Conservation (phyloP, 2,329 filamentous ascomycete genomes). For the Cryphonectria naterciae region DNA sequence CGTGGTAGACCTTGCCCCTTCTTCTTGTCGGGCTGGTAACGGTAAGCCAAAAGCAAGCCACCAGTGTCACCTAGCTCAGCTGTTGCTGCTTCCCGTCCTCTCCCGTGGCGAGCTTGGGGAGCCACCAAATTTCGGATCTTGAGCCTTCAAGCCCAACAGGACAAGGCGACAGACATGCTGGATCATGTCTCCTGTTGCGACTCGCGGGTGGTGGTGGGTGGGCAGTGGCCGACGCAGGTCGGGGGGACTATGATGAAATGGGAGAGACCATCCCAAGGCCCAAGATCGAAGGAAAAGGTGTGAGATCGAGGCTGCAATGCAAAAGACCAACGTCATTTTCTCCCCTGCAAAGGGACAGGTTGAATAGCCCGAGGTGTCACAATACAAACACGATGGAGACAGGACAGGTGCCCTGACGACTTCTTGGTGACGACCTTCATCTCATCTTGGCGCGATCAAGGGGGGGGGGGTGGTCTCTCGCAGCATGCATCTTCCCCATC, state of each 20-base stretch:
- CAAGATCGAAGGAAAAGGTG: not conserved
- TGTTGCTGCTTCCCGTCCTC: not conserved
- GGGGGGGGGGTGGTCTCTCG: not conserved
- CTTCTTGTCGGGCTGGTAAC: not conserved
- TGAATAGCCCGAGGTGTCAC: conserved; percentile 2
- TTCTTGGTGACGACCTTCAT: not conserved
- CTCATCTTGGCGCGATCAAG: not conserved
- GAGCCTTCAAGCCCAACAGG: not conserved
- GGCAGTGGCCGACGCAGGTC: not conserved
- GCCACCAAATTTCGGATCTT: not conserved
- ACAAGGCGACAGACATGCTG: not conserved
- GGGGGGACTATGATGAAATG: conserved; percentile 19
- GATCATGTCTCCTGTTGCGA: not conserved
- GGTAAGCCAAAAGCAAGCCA: not conserved
- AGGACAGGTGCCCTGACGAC: not conserved
- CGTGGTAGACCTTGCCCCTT: not conserved
- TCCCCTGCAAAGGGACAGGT: not conserved
- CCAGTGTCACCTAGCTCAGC: not conserved
- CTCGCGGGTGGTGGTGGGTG: not conserved
- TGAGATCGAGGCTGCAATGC: not conserved
- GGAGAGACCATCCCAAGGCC: not conserved
- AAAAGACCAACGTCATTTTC: conserved; percentile 12
- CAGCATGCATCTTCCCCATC: no score
- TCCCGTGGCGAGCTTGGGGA: not conserved
- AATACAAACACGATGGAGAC: not conserved